Percentiles rank a stretch among this genome's conserved stretches.
These are phyloP conservation scores for Acanthochlamys bracteata DNA, from an alignment of 106 monocot species.

Conservation along the genomic window DNA sequence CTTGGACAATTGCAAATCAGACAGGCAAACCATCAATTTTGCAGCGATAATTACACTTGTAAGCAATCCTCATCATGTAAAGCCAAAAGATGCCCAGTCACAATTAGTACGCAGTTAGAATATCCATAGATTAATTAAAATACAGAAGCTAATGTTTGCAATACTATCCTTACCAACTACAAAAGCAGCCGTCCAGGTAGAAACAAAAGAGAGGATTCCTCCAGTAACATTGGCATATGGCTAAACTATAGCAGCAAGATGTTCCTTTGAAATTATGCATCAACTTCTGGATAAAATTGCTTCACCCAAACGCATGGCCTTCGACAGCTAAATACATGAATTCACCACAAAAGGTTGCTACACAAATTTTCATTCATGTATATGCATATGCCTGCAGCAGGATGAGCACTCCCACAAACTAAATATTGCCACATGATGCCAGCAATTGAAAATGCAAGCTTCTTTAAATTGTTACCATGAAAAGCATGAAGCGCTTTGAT, in stretches of 20 bases:
- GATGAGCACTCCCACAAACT: not conserved
- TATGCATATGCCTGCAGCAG: not conserved
- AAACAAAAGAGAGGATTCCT: slow-evolving; percentile 31
- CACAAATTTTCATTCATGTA: slow-evolving; percentile 2
- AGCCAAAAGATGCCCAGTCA: not conserved
- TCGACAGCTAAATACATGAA: slow-evolving; percentile 10
- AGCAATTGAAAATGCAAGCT: no score
- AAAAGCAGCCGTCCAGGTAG: slow-evolving; percentile 26
- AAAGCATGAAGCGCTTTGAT: no score
- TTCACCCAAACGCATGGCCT: slow-evolving; percentile 10
- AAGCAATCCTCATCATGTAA: not conserved
- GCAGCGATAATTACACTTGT: slow-evolving; percentile 1
- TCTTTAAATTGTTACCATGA: no score
- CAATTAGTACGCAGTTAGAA: not conserved
- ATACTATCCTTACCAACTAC: slow-evolving; percentile 51
- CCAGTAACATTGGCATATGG: slow-evolving; percentile 26
- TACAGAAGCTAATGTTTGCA: not conserved
- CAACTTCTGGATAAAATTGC: slow-evolving; percentile 3
- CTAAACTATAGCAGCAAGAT: slow-evolving; percentile 30
- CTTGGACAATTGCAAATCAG: not conserved
- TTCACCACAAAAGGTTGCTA: slow-evolving; percentile 7
- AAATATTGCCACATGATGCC: not conserved
- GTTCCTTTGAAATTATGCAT: slow-evolving; percentile 20
- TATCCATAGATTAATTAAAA: not conserved
- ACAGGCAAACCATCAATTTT: slow-evolving; percentile 18